Conservation (phyloP, 108 stramenopile species). For the Chaetoceros tenuissimus region DNA sequence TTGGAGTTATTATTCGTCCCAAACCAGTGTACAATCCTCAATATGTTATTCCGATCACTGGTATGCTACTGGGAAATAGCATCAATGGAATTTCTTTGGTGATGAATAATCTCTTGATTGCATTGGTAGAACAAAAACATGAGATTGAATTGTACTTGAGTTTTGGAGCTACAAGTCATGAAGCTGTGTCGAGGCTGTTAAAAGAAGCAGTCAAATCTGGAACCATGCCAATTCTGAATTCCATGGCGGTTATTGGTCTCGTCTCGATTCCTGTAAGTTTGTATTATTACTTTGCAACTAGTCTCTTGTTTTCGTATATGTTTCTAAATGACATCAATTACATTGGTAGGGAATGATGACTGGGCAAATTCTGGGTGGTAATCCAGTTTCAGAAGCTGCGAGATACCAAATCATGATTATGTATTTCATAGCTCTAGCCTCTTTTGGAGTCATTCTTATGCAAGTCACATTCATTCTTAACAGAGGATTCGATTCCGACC, state of each 20-base stretch:
- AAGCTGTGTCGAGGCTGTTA: slow-evolving; percentile 35
- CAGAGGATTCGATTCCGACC: too few relatives aligned
- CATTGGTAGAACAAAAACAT: slow-evolving; percentile 37
- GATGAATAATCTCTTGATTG: slow-evolving; percentile 44
- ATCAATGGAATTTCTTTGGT: slow-evolving; percentile 66
- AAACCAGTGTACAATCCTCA: slow-evolving; percentile 62
- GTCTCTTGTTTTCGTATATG: too few relatives aligned
- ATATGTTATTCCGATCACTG: slow-evolving; percentile 77
- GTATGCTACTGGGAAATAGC: slow-evolving; percentile 85
- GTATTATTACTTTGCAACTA: too few relatives aligned
- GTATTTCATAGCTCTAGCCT: slow-evolving; percentile 72
- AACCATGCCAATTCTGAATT: slow-evolving; percentile 45
- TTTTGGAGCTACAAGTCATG: slow-evolving; percentile 51
- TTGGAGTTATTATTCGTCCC: slow-evolving; percentile 54
- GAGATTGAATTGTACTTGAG: slow-evolving; percentile 49
- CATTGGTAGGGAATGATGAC: too few relatives aligned
- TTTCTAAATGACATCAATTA: too few relatives aligned
- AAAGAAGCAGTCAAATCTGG: slow-evolving; percentile 39
- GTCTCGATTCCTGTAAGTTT: too few relatives aligned
- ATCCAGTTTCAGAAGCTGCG: slow-evolving; percentile 69
- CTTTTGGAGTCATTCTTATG: too few relatives aligned
- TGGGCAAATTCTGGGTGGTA: slow-evolving; percentile 86
- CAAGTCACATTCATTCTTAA: too few relatives aligned
- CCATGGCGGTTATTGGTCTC: slow-evolving; percentile 48
- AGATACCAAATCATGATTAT: slow-evolving; percentile 86